phyloP scores from a whole-genome alignment of 768 basidiomycete genomes.

The Baorangia bicolor region DNA sequence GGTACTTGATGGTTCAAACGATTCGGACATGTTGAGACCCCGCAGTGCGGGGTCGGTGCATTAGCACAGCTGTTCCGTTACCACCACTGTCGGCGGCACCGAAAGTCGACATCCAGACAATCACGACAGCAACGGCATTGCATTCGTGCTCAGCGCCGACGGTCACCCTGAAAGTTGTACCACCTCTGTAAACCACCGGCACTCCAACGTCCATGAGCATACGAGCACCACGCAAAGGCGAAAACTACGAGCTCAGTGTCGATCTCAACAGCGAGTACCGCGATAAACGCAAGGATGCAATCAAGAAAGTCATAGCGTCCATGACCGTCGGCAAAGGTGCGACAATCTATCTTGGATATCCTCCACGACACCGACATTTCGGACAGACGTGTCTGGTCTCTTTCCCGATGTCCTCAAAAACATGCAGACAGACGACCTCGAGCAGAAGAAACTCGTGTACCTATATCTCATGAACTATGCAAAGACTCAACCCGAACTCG shows the following conservation, averaged over 20 bases:
- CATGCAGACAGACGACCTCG: constrained; percentile 99
- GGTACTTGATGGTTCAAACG: too few relatives aligned
- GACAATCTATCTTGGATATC: constrained; percentile 14
- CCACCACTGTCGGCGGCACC: background rate
- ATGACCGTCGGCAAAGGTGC: constrained; percentile 99
- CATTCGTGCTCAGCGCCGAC: background rate
- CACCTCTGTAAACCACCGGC: background rate
- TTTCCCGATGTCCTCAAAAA: constrained; percentile 99
- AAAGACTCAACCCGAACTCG: constrained; percentile 97
- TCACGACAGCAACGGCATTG: background rate
- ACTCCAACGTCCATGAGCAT: constrained; percentile 37
- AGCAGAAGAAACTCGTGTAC: constrained; percentile 99
- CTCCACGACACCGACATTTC: constrained; percentile 6
- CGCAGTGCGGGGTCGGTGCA: background rate
- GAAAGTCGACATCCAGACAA: background rate
- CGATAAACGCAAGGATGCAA: constrained; percentile 96
- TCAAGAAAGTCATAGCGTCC: constrained; percentile 95
- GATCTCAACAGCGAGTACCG: constrained; percentile 97
- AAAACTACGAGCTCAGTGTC: constrained; percentile 95
- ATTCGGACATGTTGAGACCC: background rate
- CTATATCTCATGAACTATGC: constrained; percentile 99
- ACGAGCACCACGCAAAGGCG: constrained; percentile 72
- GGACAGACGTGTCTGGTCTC: constrained; percentile 81
- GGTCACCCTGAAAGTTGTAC: background rate
- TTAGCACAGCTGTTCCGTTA: background rate